phyloP scores from a whole-genome alignment of 352 stramenopile species.

The Pythium chondricola region DNA sequence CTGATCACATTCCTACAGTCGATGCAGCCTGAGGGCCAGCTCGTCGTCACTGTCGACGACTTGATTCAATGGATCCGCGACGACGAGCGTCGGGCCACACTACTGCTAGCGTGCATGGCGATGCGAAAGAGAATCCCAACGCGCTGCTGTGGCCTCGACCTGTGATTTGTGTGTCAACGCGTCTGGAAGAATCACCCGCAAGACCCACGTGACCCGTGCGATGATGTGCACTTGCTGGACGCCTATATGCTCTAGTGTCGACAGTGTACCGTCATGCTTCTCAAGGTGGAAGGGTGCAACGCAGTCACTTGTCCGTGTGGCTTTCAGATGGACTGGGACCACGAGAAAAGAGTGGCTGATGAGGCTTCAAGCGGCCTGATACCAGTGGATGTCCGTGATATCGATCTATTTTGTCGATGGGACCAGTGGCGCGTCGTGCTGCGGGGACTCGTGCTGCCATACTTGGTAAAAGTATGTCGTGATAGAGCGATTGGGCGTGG shows the following conservation, averaged over 20 bases:
- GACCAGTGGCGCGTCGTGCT: neutral
- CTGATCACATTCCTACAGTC: neutral
- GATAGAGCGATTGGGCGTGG: too few relatives aligned
- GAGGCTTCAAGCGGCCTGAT: slow-evolving; percentile 11
- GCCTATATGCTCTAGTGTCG: slow-evolving; percentile 13
- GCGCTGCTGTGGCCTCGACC: slow-evolving; percentile 1
- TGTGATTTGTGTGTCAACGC: slow-evolving; percentile 19
- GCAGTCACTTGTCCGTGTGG: slow-evolving; percentile 15
- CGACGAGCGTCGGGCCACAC: slow-evolving; percentile 15
- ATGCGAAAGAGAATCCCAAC: slow-evolving; percentile 4
- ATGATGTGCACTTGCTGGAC: neutral
- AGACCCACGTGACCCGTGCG: slow-evolving; percentile 1
- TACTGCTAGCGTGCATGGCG: slow-evolving; percentile 7
- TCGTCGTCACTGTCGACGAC: neutral
- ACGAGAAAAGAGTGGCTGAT: slow-evolving; percentile 12
- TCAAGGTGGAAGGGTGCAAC: slow-evolving; percentile 23
- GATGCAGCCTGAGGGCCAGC: neutral
- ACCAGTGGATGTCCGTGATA: slow-evolving; percentile 28
- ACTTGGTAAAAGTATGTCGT: too few relatives aligned
- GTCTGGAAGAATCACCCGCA: neutral
- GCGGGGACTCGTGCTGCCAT: too few relatives aligned
- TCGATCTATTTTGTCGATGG: slow-evolving; percentile 17
- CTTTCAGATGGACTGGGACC: slow-evolving; percentile 24
- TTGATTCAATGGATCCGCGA: neutral
- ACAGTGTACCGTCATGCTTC: slow-evolving; percentile 10